Evolutionary conservation across 2,329 filamentous ascomycete species (phyloP).

Genomic region (Ascochyta fabae): DNA sequence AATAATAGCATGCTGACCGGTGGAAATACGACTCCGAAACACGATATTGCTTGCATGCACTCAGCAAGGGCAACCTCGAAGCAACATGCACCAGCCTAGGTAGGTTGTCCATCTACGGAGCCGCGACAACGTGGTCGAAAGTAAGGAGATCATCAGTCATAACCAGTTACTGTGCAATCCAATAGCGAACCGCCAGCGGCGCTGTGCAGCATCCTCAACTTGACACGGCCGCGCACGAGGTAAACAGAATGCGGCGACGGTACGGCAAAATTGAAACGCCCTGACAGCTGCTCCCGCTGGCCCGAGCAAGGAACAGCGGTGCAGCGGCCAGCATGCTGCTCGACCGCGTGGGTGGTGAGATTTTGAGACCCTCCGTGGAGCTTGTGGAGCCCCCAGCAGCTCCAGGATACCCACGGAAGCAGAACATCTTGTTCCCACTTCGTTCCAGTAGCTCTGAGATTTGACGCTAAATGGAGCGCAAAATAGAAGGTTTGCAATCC

Average conservation of each 20-base stretch:
- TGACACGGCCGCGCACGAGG: conserved; percentile 9
- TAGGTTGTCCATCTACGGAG: not conserved
- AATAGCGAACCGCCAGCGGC: not conserved
- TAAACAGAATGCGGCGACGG: conserved; percentile 14
- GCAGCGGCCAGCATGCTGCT: conserved; percentile 25
- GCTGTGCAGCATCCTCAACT: not conserved
- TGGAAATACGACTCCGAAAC: not conserved
- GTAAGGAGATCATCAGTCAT: not conserved
- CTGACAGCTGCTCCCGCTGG: conserved; percentile 30
- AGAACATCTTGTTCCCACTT: conserved; percentile 16
- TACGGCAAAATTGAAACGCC: conserved; percentile 20
- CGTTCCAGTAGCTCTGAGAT: conserved; percentile 4
- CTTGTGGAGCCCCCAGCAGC: conserved; percentile 17
- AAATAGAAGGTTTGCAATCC: conserved; percentile 8
- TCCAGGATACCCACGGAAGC: conserved; percentile 19
- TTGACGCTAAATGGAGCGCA: conserved; percentile 2
- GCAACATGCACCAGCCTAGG: not conserved
- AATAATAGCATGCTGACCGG: conserved; percentile 1
- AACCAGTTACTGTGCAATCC: not conserved
- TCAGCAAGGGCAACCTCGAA: not conserved
- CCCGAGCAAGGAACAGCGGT: conserved; percentile 21
- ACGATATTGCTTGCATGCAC: not conserved
- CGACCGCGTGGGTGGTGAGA: conserved; percentile 22
- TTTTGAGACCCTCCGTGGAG: conserved; percentile 18
- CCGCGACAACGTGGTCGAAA: not conserved